phyloP scores from a whole-genome alignment of 2,329 filamentous ascomycete genomes.

The Fusarium armeniacum region DNA sequence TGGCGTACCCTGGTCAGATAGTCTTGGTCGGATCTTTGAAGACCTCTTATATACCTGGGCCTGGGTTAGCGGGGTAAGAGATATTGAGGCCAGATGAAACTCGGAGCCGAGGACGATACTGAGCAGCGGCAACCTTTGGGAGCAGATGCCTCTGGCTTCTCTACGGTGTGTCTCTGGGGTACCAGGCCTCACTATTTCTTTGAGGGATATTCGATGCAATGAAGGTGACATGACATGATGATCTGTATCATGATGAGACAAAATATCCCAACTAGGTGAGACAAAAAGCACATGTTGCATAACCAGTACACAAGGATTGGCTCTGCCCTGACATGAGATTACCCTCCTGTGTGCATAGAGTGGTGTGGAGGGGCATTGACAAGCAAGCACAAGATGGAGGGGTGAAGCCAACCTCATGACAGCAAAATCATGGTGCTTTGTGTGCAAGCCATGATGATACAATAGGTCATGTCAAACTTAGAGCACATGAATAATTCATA shows the following conservation, averaged over 20 bases:
- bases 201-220: neutral
- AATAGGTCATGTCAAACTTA: neutral
- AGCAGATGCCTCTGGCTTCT: neutral
- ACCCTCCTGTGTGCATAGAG: neutral
- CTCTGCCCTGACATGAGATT: constrained; percentile 16
- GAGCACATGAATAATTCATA: neutral
- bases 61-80: constrained; percentile 46
- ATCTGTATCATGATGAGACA: constrained; percentile 27
- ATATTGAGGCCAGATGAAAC: neutral
- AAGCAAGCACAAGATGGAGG: constrained; percentile 30
- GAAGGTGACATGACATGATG: constrained; percentile 15
- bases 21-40: constrained; percentile 17
- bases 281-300: constrained; percentile 10
- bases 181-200: neutral
- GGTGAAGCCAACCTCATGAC: constrained; percentile 22
- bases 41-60: constrained; percentile 2
- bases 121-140: constrained; percentile 27
- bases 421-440: constrained; percentile 1
- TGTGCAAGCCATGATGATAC: constrained; percentile 6
- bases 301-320: constrained; percentile 16
- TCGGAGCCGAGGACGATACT: constrained; percentile 23
- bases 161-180: too few species aligned
- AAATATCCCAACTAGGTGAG: constrained; percentile 1
- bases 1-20: neutral
- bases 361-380: constrained; percentile 38